Evolutionary conservation across 2,329 filamentous ascomycete species (phyloP).

Genomic region (Ophiognomonia clavigignenti-juglandacearum): DNA sequence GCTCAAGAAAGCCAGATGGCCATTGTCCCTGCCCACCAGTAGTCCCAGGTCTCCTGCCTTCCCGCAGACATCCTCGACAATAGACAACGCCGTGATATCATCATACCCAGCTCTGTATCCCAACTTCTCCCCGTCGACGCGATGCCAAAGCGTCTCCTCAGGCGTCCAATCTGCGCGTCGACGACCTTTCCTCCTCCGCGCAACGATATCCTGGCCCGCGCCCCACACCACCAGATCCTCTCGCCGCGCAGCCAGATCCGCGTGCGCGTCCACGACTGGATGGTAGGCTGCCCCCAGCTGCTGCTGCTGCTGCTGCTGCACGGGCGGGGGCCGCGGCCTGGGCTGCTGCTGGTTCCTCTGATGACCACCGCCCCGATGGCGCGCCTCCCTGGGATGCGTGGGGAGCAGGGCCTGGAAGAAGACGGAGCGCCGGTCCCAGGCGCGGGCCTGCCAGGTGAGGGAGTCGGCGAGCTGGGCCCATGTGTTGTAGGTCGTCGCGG

Average conservation of each 20-base stretch:
- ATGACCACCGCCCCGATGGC: too few species aligned
- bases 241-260: slow-evolving; percentile 28
- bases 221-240: slow-evolving; percentile 47
- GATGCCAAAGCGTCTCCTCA: slow-evolving; percentile 28
- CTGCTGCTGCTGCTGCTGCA: too few species aligned
- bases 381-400: slow-evolving; percentile 16
- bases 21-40: slow-evolving; percentile 45
- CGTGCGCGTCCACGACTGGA: slow-evolving; percentile 41
- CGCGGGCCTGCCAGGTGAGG: slow-evolving; percentile 45
- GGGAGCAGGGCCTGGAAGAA: slow-evolving; percentile 31
- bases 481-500: slow-evolving; percentile 10
- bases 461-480: slow-evolving; percentile 39
- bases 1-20: slow-evolving; percentile 41
- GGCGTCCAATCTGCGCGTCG: slow-evolving; percentile 17
- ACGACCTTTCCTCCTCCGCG: slow-evolving; percentile 26
- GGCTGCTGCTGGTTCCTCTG: not conserved
- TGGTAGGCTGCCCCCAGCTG: slow-evolving; percentile 37
- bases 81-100: slow-evolving; percentile 43
- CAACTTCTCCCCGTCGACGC: slow-evolving; percentile 30
- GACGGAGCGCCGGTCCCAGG: slow-evolving; percentile 46
- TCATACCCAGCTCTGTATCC: slow-evolving; percentile 41
- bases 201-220: slow-evolving; percentile 46
- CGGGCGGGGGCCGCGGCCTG: slow-evolving; percentile 2
- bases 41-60: slow-evolving; percentile 27
- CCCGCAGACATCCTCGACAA: slow-evolving; percentile 31